Base-by-base conservation (phyloP, 176 grass and related monocot species). In the Carex littledalei region DNA sequence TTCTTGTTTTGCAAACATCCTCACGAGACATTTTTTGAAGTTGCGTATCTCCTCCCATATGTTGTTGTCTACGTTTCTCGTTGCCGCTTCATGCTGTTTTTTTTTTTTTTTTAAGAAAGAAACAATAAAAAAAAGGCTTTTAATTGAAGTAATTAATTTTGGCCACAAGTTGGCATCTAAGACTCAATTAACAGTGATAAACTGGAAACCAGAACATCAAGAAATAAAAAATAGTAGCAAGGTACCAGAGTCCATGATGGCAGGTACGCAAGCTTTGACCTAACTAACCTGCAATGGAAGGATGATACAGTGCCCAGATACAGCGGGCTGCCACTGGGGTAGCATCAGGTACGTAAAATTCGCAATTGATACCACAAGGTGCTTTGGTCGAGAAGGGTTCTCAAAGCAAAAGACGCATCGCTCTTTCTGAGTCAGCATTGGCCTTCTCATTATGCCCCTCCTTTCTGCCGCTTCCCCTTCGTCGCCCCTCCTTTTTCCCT, bases 301-400 rank as follows among this genome's bases (percentile, higher is more conserved):
- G 85, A 98, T 98, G 84, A 91, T 70, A 58, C 93, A 98, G 69
- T 98, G 96, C 2, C 96, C 96, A 84, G 82, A 84, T 15, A 94
- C 91, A 85, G 94, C 71, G 66, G 93, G 90, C 68, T 98, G 89
- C 60, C 89, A 86, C 84, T 92, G 96, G 41, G 91, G 96, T 66
- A 98, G 83, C 91, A 95, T 98, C 84, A 99, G 77, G 79, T 99
- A 98, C 64, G 87, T 92, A 80, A 98, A 98, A 87, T 98, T 95
- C 67, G 89, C 96, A 78, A 98, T 99, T 54, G 91, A 94, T 74
- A 95, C 84, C 86, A 95, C 85, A 50, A 99, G 93, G 89, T 99
- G 93, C 41, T 99, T 99, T 85, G 96, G 96, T 66, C 93, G 93
- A 56, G 93, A 95, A 69, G 96, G 91, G 37, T 95, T 99, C 91